Evolutionary conservation across 2,329 filamentous ascomycete species (phyloP), one percentile per base, ranked within the genome.

Genomic region (Ceratocystis variospora): DNA sequence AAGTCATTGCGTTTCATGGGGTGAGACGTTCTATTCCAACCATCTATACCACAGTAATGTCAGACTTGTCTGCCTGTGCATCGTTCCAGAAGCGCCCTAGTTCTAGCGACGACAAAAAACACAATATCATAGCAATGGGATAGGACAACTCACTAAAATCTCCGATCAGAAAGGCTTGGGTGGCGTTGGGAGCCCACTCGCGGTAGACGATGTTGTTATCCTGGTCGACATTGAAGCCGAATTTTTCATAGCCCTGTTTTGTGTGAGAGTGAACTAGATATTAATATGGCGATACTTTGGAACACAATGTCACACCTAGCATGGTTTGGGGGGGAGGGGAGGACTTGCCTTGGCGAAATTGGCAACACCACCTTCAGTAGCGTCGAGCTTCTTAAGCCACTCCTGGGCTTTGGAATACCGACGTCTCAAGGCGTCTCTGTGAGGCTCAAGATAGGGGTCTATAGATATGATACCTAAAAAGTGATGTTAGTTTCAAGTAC

Each of bases 101-200:
- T 48, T 15, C 59, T 4, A 22, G 48, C 41, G 37, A 6, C 28
- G 19, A 48, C 17, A 28, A 5, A 53, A 53, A 8, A 25, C 22
- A 25, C 22, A 53, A 28, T 10, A 59, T 5, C 25, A 59, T 8
- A 37, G 19, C 12, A 5, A 19, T 48, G 22, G 25, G 44, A 17
- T 28, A 5, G 15, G 48, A 41, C 37, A 66, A 74, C 86, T 71
- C 79, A 92, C 88, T 99, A 80, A 97, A 99, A 71, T 97, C 94
- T 69, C 94, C 94, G 71, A 96, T 87, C 64, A 99, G 82, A 74
- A 86, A 91, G 62, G 94, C 94, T 72, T 88, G 81, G 50, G 84
- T 80, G 65, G 91, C 93, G 79, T 91, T 95, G 31, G 94, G 92
- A 0, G 94, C 94, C 94, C 94, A 99, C 81, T 99, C 94, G 71